phyloP scores from a whole-genome alignment of 352 stramenopile species.

The Hyaloperonospora brassicae region DNA sequence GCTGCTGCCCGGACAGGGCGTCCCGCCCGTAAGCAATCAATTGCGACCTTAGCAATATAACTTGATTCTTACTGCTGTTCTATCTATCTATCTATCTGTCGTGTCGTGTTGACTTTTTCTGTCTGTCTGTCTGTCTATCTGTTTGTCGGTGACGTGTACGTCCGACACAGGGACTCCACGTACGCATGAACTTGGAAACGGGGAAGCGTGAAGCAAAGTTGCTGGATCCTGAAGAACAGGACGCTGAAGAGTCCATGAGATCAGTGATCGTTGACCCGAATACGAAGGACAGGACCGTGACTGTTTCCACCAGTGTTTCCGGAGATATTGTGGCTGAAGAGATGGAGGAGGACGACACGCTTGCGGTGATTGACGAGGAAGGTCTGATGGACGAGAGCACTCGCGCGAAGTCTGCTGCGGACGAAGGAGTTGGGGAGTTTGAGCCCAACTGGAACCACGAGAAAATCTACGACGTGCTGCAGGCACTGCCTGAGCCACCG shows the following conservation, averaged over 20 bases:
- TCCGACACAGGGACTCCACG: slow-evolving; percentile 60
- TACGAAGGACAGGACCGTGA: slow-evolving; percentile 37
- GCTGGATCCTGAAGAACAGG: slow-evolving; percentile 36
- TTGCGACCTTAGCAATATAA: neutral
- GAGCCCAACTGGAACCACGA: slow-evolving; percentile 78
- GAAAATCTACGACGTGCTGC: slow-evolving; percentile 79
- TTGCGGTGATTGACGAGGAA: slow-evolving; percentile 15
- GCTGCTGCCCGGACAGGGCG: slow-evolving; percentile 49
- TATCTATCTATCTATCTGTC: neutral
- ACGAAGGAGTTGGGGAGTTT: slow-evolving; percentile 19
- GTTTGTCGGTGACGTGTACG: no score
- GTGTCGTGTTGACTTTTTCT: no score
- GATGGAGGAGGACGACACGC: slow-evolving; percentile 18
- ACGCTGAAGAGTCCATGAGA: slow-evolving; percentile 24
- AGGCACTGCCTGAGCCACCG: slow-evolving; percentile 66
- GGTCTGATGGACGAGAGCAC: slow-evolving; percentile 7
- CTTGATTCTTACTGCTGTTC: slow-evolving; percentile 5
- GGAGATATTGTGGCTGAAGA: slow-evolving; percentile 37
- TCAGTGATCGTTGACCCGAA: slow-evolving; percentile 29
- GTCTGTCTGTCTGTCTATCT: no score
- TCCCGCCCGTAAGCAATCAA: slow-evolving; percentile 39
- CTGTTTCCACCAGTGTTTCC: slow-evolving; percentile 43
- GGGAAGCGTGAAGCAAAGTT: slow-evolving; percentile 81
- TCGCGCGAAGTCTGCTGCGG: neutral
- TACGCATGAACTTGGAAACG: slow-evolving; percentile 75